A percentile compares a stretch with the other conserved stretches of the same genome.
phyloP scores from a whole-genome alignment of 2,329 filamentous ascomycete genomes.

The Fusarium nematophilum region DNA sequence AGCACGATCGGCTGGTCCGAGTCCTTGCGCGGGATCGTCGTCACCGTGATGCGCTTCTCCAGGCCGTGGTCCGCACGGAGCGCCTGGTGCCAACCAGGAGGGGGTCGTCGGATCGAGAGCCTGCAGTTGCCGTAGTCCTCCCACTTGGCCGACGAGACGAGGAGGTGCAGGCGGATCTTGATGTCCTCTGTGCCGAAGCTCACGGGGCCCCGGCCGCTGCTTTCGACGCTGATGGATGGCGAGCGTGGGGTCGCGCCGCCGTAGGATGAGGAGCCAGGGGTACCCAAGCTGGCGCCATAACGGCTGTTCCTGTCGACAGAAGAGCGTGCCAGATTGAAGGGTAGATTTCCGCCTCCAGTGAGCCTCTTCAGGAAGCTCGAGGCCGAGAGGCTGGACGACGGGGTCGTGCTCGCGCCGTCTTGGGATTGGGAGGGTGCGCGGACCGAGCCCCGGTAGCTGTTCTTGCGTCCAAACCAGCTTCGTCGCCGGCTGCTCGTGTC shows the following conservation, averaged over 20 bases:
- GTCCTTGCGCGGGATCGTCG: conserved; percentile 74
- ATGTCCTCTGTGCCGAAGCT: conserved; percentile 77
- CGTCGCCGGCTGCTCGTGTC: conserved; percentile 60
- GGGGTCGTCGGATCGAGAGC: conserved; percentile 84
- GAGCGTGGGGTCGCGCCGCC: conserved; percentile 64
- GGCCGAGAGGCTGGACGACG: conserved; percentile 71
- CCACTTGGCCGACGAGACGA: conserved; percentile 84
- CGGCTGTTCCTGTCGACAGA: conserved; percentile 71
- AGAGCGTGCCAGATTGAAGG: conserved; percentile 85
- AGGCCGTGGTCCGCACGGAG: conserved; percentile 71
- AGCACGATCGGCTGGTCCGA: conserved; percentile 69
- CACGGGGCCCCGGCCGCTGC: conserved; percentile 63
- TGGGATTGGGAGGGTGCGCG: conserved; percentile 75
- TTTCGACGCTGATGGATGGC: conserved; percentile 67
- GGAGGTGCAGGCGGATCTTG: conserved; percentile 86
- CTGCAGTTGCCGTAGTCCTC: conserved; percentile 88
- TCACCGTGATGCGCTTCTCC: conserved; percentile 88
- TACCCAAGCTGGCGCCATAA: conserved; percentile 71
- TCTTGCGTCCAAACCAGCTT: conserved; percentile 72
- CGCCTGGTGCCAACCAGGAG: conserved; percentile 68
- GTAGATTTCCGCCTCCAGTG: conserved; percentile 73
- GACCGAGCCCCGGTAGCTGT: conserved; percentile 72
- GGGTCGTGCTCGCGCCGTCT: conserved; percentile 76
- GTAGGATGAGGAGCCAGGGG: conserved; percentile 64
- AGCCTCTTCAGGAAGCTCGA: conserved; percentile 86